Evolutionary conservation across 192 early-diverging fungal species (phyloP), one percentile per base, ranked within the genome.

Genomic region (Jimgerdemannia flammicorona): DNA sequence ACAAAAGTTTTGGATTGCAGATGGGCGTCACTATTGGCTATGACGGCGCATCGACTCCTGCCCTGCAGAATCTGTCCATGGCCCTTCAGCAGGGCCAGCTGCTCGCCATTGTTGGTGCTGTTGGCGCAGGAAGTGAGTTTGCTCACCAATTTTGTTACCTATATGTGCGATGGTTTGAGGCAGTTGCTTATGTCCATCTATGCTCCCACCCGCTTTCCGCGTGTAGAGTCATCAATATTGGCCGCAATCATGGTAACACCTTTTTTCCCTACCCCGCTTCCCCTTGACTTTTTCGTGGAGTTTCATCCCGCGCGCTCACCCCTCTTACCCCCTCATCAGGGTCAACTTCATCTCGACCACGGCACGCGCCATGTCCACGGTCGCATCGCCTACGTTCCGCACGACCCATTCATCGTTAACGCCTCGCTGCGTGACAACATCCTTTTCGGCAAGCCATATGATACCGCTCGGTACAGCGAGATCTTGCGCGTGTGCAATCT

Each of bases 341-440:
- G 92, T 29, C 90, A 92, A 75, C 86, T 93, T 19, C 87, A 84
- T 40, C 77, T 82, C 71, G 67, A 79, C 39, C 75, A 71, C 65
- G 91, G 91, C 70, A 74, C 70, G 10, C 69, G 84, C 3, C 82
- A 78, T 44, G 73, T 93, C 64, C 84, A 59, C 8, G 43, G 4
- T 44, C 74, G 66, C 9, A 49, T 75, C 4, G 74, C 74, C 4
- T 75, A 75, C 66, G 67, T 66, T 11, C 54, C 74, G 18, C 74
- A 75, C 8, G 40, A 44, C n/a, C 66, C 74, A 2, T 75, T 75
- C n/a, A 43, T 75, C 19, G 69, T 75, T 44, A 75, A 75, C 49
- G 74, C 66, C 20, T 68, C 74, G 1, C 78, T 95, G n/a, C 86
- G 88, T 19, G 90, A 90, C 6, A 97, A 97, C 74, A 90, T 95